phyloP scores from a whole-genome alignment of 2,329 filamentous ascomycete species.

The Fonsecaea nubica region DNA sequence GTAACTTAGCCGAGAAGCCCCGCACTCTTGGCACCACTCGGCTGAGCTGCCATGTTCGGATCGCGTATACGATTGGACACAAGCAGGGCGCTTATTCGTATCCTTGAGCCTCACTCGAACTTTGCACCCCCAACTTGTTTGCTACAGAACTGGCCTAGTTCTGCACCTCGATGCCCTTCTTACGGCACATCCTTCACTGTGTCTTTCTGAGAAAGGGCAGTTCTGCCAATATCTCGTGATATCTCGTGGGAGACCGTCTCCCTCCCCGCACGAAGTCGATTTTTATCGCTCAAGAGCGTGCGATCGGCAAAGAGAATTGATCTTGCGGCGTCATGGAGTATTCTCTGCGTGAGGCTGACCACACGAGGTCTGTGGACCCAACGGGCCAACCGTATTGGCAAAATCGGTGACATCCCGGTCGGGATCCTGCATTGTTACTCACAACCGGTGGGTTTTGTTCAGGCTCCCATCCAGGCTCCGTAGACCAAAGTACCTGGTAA shows the following conservation, averaged over 20 bases:
- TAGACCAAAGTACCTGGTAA: background rate
- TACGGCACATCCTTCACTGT: background rate
- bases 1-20: background rate
- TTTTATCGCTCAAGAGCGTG: background rate
- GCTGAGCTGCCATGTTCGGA: background rate
- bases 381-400: background rate
- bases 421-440: background rate
- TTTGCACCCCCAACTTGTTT: background rate
- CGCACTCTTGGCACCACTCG: background rate
- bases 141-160: background rate
- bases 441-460: background rate
- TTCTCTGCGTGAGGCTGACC: background rate
- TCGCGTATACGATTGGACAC: too few species aligned
- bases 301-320: background rate
- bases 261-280: background rate
- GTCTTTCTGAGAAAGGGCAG: background rate
- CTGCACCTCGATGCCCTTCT: background rate
- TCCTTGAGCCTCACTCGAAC: background rate
- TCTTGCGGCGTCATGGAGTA: background rate
- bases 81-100: background rate
- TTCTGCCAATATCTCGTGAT: background rate
- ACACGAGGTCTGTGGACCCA: background rate
- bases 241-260: background rate
- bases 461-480: slow-evolving; percentile 3
- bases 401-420: background rate